Base-by-base conservation (phyloP, 805 yeast genomes). In the Candida ascalaphidarum region DNA sequence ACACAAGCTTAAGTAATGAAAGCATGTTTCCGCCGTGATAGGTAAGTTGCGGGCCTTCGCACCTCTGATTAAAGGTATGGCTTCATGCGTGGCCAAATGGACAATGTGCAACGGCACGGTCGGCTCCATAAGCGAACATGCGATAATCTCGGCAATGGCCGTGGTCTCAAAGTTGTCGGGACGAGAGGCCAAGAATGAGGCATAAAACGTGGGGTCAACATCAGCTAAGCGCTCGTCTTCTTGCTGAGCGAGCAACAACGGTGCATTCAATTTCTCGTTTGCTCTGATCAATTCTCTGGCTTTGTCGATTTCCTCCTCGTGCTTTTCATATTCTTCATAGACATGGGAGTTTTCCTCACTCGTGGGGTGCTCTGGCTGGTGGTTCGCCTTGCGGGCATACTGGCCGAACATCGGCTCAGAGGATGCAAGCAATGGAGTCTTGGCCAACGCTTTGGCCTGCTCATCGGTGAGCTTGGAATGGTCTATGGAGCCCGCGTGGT, bases 1-100 rank as follows among this genome's bases (percentile, higher is more conserved):
- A 3, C 69, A 65, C 24, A 88, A 63, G 2, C 89, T 70, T 29
- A 88, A 62, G 52, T 88, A 88, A 51, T 88, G 97, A 71, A 86
- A 88, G 52, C 97, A 88, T 0, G 97, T 89, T 52, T 88, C 97
- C 2, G 86, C 95, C 0, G 92, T 62, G 28, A 88, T 64, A 18
- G 82, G 83, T 26, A 81, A 54, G 0, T 68, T 66, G 23, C 54
- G 46, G 4, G 59, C 54, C 35, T 77, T 76, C 3, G 96, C 96
- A 12, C 72, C 64, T 22, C 65, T 54, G 11, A 88, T 57, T 33
- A 81, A 46, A 6, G 95, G 94, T 7, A 89, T 52, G 0, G 94
- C 95, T 41, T 82, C 77, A 37, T 81, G 74, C 0, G 95, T 76
- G 2, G 96, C 94, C 39, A 88, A 61, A 53, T 88, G 97, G 11